These are phyloP conservation scores for Xylaria hypoxylon DNA, from an alignment of 2,329 filamentous ascomycete genomes.

Conservation along the genomic window DNA sequence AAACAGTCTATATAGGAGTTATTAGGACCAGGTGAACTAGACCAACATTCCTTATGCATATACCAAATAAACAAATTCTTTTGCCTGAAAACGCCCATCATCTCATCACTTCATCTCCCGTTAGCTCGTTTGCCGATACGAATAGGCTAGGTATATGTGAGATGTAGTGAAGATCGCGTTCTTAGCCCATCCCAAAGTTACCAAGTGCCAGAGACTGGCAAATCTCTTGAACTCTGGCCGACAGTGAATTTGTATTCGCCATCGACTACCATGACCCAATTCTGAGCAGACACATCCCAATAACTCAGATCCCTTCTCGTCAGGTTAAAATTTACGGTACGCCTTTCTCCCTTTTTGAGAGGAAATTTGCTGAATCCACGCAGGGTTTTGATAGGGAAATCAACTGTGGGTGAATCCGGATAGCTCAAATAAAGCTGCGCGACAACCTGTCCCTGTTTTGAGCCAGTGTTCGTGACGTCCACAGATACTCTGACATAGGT, in stretches of 20 bases:
- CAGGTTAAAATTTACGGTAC: slow-evolving; percentile 67
- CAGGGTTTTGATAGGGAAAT: slow-evolving; percentile 76
- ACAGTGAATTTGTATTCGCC: slow-evolving; percentile 56
- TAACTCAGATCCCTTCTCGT: slow-evolving; percentile 78
- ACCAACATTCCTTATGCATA: neutral
- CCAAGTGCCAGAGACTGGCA: slow-evolving; percentile 43
- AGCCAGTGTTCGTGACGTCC: slow-evolving; percentile 66
- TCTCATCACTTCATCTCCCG: neutral
- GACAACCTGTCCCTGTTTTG: slow-evolving; percentile 56
- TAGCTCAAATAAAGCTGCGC: slow-evolving; percentile 62
- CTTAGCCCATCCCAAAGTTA: slow-evolving; percentile 14
- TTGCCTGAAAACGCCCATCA: slow-evolving; percentile 1
- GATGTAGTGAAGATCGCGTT: neutral
- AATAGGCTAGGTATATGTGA: neutral
- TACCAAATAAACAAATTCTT: slow-evolving; percentile 11
- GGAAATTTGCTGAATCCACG: slow-evolving; percentile 78
- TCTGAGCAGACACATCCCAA: slow-evolving; percentile 75
- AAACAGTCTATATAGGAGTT: neutral
- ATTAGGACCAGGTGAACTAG: neutral
- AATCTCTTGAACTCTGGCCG: slow-evolving; percentile 52
- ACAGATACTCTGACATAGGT: slow-evolving; percentile 63
- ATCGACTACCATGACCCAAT: slow-evolving; percentile 73
- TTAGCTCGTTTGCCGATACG: neutral
- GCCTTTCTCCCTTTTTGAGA: slow-evolving; percentile 65
- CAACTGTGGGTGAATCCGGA: slow-evolving; percentile 54